phyloP scores from a whole-genome alignment of 2,329 filamentous ascomycete genomes.

The Colletotrichum limetticola region DNA sequence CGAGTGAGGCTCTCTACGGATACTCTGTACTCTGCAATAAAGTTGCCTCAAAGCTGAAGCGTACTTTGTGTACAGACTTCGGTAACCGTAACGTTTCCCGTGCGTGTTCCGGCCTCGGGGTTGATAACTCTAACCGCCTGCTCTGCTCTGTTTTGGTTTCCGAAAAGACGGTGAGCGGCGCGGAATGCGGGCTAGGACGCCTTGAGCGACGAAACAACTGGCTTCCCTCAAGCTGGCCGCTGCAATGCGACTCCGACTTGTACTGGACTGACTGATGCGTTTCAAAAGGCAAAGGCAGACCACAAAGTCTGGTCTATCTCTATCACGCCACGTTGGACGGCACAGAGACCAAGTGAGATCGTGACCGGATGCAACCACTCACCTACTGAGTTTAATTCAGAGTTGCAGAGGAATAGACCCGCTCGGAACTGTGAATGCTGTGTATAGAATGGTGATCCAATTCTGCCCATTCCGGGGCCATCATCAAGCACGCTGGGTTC shows the following conservation, averaged over 20 bases:
- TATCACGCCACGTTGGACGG: constrained; percentile 18
- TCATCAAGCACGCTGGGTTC: constrained; percentile 1
- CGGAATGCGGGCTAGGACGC: background rate
- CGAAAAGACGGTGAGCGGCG: constrained; percentile 32
- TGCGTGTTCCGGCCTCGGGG: background rate
- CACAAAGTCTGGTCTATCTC: background rate
- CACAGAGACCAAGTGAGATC: background rate
- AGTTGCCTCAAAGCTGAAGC: too few species aligned
- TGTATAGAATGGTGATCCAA: background rate
- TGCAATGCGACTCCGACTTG: constrained; percentile 20
- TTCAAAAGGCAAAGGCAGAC: background rate
- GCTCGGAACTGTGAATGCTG: background rate
- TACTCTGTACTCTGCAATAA: too few species aligned
- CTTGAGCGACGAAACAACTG: background rate
- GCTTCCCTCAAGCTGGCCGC: constrained; percentile 1
- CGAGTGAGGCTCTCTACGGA: background rate
- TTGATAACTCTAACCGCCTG: background rate
- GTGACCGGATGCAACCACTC: background rate
- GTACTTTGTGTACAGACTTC: background rate
- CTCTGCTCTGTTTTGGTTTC: background rate
- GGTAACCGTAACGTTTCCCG: background rate
- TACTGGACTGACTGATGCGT: background rate
- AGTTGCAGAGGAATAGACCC: background rate
- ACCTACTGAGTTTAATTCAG: background rate
- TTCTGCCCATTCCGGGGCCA: constrained; percentile 9